Base-by-base conservation (phyloP, 2,329 filamentous ascomycete species). In the Ophiostoma piceae region DNA sequence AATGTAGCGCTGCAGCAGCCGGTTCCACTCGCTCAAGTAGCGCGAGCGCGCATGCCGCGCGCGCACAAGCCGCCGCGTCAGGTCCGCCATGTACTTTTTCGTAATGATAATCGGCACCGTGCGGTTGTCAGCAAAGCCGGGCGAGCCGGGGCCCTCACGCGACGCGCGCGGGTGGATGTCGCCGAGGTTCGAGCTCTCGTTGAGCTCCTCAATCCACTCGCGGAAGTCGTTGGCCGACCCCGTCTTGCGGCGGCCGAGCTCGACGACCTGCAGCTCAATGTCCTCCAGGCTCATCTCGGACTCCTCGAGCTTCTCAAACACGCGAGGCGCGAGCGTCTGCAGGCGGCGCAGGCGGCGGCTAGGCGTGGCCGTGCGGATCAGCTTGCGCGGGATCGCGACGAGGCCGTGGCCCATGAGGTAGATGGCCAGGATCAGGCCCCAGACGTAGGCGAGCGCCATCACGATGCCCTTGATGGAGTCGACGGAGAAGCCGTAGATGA, bases 321-420 rank as follows among this genome's bases (percentile, higher is more conserved):
- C 81, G 75, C 87, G 90, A 1, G 94, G 93, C 5, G 95, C 95
- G 72, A 90, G 86, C 9, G 84, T 83, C 77, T 98, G 93, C 47
- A 97, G 82, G 47, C 90, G 84, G 72, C 89, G 88, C 66, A 99
- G 79, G 70, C 89, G 86, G 67, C 87, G 87, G 73, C 89, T 91
- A 65, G 94, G 87, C 76, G 89, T 92, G 41, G 93, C 90, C 76
- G 92, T 90, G 71, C 90, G 88, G 75, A 95, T 90, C 19, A 99
- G 82, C 51, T 87, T 87, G 73, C 94, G 85, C 0, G 95, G 95
- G 70, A 99, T 91, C 1, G 94, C 91, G 41, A 99, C 95, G 35
- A 99, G 84, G 8, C 95, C 95, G 79, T 99, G 95, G 7, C 95
- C 95, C 94, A 99, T 98, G 57, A 99, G 84, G 76, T 97, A 98